These are phyloP conservation scores for Populus hybrid DNA, from an alignment of 441 rosid genomes.

Conservation along the genomic window DNA sequence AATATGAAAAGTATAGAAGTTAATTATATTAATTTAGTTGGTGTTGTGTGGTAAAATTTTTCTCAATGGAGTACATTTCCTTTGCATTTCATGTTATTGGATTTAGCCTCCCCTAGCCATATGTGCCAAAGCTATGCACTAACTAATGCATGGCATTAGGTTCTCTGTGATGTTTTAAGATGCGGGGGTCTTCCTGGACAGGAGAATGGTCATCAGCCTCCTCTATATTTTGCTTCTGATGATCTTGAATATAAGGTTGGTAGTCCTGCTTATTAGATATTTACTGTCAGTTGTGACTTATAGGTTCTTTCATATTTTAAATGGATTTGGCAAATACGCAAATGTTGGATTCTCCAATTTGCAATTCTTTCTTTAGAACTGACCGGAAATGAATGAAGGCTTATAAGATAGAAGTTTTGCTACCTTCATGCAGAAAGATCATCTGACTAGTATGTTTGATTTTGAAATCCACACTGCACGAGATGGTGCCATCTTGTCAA, in stretches of 20 bases:
- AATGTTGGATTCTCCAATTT: not conserved
- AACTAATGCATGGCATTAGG: conserved; percentile 35
- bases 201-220: conserved; percentile 58
- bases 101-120: not conserved
- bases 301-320: not conserved
- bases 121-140: conserved; percentile 7
- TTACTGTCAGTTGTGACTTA: not conserved
- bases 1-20: not conserved
- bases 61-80: not conserved
- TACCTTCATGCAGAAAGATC: not conserved
- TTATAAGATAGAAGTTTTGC: not conserved
- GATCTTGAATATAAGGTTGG: conserved; percentile 82
- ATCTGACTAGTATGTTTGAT: conserved; percentile 1
- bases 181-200: conserved; percentile 87
- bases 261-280: conserved; percentile 9
- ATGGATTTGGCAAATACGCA: not conserved
- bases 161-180: conserved; percentile 79
- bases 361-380: not conserved
- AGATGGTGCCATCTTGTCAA: not conserved
- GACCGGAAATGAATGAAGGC: not conserved
- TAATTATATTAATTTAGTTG: not conserved
- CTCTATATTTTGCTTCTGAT: conserved; percentile 69
- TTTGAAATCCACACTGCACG: not conserved
- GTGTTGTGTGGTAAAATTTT: not conserved
- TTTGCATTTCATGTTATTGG: conserved; percentile 1